Base-by-base conservation (phyloP, 169 alveolate genomes). In the Perkinsus olseni region DNA sequence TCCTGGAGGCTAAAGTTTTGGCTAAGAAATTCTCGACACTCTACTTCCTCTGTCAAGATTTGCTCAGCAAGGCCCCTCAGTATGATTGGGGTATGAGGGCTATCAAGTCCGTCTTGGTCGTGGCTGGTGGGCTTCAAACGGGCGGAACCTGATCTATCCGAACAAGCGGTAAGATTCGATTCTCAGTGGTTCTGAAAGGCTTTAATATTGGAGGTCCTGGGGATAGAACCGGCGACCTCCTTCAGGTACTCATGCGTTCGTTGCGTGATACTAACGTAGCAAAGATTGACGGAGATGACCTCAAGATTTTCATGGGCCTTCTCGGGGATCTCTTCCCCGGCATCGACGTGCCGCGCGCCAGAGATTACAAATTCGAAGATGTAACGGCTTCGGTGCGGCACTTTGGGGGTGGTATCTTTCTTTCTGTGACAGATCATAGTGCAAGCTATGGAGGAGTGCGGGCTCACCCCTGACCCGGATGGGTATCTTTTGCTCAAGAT, bases 1-100 rank as follows among this genome's bases (percentile, higher is more conserved):
- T 98, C 96, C 98, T 97, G 92, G 98, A 97, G 91, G 99, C 99
- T 38, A 97, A 97, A 94, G 96, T 96, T 91, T 95, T 98, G 62
- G 99, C 99, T 34, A 95, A 97, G 92, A 98, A 98, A 95, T 98
- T 98, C 96, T 97, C 98, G 34, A 97, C 98, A 48, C 97, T 98
- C 94, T 98, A 98, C 93, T 97, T 98, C 74, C 95, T 98, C 94
- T 97, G 98, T 94, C 97, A 96, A 95, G 99, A 97, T 95, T 95
- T 98, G 93, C 97, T 98, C 92, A 97, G 98, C 34, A 98, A 98
- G 94, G 97, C 98, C 92, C 95, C 96, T 94, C 99, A 98, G 95
- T 98, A 98, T 94, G 99, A 98, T 97, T 98, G 99, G 99, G 99
- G 99, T 48, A 97, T 98, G 93, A 97, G 99, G 92, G 99, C 99